Percentiles rank a stretch among this genome's conserved stretches.
Conservation (phyloP, 176 grass and related monocot species). For the Triticum monococcum region DNA sequence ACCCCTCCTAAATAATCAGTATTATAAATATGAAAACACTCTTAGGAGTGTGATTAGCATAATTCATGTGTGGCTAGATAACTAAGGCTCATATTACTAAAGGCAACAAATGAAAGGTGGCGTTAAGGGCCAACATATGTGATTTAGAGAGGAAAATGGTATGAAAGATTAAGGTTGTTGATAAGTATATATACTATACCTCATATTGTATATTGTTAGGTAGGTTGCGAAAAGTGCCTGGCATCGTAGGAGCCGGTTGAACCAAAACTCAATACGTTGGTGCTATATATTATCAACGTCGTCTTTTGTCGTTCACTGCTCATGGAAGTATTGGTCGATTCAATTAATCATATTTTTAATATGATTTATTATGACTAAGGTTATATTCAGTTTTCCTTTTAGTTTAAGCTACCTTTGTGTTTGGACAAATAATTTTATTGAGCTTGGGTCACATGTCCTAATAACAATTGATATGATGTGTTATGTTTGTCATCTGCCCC, state of each 20-base stretch:
- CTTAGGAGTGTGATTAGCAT: background rate
- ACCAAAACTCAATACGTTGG: background rate
- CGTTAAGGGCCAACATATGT: fast-evolving
- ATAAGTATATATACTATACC: background rate
- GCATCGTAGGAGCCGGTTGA: background rate
- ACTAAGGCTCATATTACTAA: too few species aligned
- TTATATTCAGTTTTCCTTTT: too few species aligned
- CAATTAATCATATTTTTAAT: background rate
- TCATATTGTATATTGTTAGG: background rate
- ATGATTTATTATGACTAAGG: too few species aligned
- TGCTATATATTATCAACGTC: background rate
- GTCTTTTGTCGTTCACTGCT: background rate
- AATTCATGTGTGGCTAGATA: background rate
- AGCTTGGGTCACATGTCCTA: background rate
- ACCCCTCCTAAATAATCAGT: background rate
- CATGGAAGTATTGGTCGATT: background rate
- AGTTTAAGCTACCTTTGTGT: background rate
- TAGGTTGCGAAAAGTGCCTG: background rate
- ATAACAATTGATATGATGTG: background rate
- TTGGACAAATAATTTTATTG: background rate
- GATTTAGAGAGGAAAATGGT: too few species aligned
- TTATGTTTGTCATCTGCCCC: background rate
- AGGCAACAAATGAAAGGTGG: too few species aligned
- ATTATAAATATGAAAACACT: background rate
- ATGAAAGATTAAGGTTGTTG: too few species aligned